Evolutionary conservation across 108 stramenopile species (phyloP).

Genomic region (Fistulifera pelliculosa): DNA sequence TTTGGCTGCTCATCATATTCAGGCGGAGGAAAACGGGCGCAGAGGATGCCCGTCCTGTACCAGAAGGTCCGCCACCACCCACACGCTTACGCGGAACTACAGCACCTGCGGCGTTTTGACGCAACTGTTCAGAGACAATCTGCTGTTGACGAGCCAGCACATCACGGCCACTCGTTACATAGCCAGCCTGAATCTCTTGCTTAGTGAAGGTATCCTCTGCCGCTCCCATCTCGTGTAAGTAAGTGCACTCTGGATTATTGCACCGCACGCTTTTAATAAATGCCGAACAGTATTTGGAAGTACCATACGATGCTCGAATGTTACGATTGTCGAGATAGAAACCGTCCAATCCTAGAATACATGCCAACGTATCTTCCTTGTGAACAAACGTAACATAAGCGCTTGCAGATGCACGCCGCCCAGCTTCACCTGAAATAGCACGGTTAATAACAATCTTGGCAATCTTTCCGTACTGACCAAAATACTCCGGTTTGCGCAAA

Average conservation of each 20-base stretch:
- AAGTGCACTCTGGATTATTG: conserved; percentile 98
- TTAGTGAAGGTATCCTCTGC: conserved; percentile 91
- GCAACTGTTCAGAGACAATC: conserved; percentile 62
- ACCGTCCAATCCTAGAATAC: conserved; percentile 86
- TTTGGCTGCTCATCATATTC: conserved; percentile 64
- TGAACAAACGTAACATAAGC: conserved; percentile 96
- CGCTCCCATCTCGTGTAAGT: conserved; percentile 93
- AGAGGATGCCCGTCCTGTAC: conserved; percentile 56
- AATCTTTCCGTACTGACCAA: conserved; percentile 96
- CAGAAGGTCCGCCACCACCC: conserved; percentile 82
- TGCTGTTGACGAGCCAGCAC: conserved; percentile 78
- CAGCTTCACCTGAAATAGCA: conserved; percentile 33
- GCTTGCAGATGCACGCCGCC: conserved; percentile 64
- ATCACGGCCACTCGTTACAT: conserved; percentile 83
- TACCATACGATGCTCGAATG: conserved; percentile 94
- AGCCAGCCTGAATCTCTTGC: conserved; percentile 90
- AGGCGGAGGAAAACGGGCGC: conserved; percentile 76
- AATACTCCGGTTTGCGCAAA: conserved; percentile 85
- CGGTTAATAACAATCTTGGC: conserved; percentile 92
- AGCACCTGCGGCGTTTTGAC: conserved; percentile 35
- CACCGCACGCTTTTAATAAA: conserved; percentile 95
- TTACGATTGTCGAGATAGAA: conserved; percentile 85
- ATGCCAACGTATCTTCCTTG: conserved; percentile 86
- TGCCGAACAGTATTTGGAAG: conserved; percentile 97
- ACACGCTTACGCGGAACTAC: conserved; percentile 40